Base-by-base conservation (phyloP, 2,329 filamentous ascomycete genomes). In the Hyphodiscus sp. region DNA sequence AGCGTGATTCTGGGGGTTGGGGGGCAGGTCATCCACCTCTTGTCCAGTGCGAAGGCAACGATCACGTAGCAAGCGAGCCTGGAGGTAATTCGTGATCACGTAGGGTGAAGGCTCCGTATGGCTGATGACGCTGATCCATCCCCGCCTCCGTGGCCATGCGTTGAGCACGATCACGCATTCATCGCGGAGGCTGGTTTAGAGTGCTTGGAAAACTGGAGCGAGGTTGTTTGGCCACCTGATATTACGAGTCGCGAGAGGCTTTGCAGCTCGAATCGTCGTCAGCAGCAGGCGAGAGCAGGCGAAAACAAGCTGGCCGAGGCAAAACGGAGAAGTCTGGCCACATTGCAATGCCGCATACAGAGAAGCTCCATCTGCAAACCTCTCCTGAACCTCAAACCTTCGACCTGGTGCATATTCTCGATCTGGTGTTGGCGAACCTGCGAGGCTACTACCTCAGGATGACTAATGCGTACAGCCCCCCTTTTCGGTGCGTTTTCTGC, bases 191-290 rank as follows among this genome's bases (percentile, higher is more conserved):
- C 48, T 49, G 51, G 51, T 6, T 47, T 41, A 47, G 51, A 20
- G 33, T 20, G 30, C 19, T 23, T 18, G 8, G 45, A 46, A 45
- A 45, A n/a, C 41, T 23, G 41, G 23, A 26, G 4, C 23, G 23
- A 26, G 23, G 3, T 26, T 13, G 33, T 38, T 5, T 52, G 41
- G 47, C 47, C 52, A 54, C 47, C 47, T 50, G 52, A 54, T 30
- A 38, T 33, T 38, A 38, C 33, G 33, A 38, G 33, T 38, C 33
- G 33, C 33, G 33, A 38, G 33, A 38, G 33, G 33, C 33, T 38
- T 38, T 38, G 33, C 33, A 26, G 23, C 23, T 26, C 8, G 23
- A 8, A 26, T 26, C 23, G 23, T 26, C 23, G 8, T 3, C 23
- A n/a, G n/a, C 23, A 8, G 23, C 23, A 26, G 8, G 4, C 23